Evolutionary conservation across 1,284 basidiomycete genomes (phyloP).

Genomic region (Boletus semigastroideus): DNA sequence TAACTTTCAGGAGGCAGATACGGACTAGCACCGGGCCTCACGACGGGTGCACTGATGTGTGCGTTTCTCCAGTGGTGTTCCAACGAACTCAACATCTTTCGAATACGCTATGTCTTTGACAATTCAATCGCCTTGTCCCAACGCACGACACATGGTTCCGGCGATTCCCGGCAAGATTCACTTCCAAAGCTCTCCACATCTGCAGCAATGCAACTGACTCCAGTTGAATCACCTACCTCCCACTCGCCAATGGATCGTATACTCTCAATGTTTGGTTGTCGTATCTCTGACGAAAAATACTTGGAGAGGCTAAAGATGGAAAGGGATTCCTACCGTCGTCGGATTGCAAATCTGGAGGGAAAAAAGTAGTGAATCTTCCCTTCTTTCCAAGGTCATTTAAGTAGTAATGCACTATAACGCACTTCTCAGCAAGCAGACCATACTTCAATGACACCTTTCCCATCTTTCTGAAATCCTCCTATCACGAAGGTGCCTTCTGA

Average conservation of each 20-base stretch:
- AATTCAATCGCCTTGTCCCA: slow-evolving; percentile 7
- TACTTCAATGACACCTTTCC: slow-evolving; percentile 61
- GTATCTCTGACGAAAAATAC: slow-evolving; percentile 65
- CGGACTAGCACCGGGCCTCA: slow-evolving; percentile 49
- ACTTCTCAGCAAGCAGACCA: slow-evolving; percentile 37
- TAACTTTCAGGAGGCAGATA: slow-evolving; percentile 39
- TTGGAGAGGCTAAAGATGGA: slow-evolving; percentile 51
- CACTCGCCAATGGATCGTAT: slow-evolving; percentile 35
- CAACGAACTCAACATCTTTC: slow-evolving; percentile 61
- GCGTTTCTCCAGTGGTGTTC: slow-evolving; percentile 57
- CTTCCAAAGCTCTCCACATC: not conserved
- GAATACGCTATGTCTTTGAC: slow-evolving; percentile 54
- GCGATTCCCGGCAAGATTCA: not conserved
- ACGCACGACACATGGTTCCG: not conserved
- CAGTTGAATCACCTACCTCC: slow-evolving; percentile 2
- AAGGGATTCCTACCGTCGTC: slow-evolving; percentile 48
- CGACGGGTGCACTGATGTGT: slow-evolving; percentile 55
- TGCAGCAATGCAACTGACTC: slow-evolving; percentile 5
- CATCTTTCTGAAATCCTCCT: slow-evolving; percentile 58
- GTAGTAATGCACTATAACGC: slow-evolving; percentile 1
- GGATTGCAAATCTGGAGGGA: slow-evolving; percentile 57
- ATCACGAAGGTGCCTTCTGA: slow-evolving; percentile 45
- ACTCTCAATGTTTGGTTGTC: slow-evolving; percentile 46
- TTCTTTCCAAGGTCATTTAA: not conserved
- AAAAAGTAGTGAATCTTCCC: slow-evolving; percentile 30